These are phyloP conservation scores for Pisolithus thermaeus DNA, from an alignment of 1,284 basidiomycete species.

Conservation along the genomic window DNA sequence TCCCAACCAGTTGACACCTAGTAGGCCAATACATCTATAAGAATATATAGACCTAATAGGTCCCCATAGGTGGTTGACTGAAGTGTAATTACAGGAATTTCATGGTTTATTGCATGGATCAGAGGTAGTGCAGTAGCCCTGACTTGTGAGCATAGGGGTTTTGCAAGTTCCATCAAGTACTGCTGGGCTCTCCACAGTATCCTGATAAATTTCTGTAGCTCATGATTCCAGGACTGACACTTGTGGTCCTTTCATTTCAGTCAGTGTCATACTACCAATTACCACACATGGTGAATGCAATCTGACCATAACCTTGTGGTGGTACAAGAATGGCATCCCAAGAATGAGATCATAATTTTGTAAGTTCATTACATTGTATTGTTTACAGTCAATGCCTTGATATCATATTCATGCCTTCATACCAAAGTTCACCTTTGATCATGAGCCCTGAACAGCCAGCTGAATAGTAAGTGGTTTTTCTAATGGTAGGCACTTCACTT, in stretches of 20 bases:
- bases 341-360: neutral
- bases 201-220: slow-evolving; percentile 6
- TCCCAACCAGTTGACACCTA: no score
- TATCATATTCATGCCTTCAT: slow-evolving; percentile 21
- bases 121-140: slow-evolving; percentile 26
- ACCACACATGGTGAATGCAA: neutral
- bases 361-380: slow-evolving; percentile 14
- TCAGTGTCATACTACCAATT: neutral
- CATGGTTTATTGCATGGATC: no score
- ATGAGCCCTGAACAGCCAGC: no score
- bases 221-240: slow-evolving; percentile 16
- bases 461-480: no score
- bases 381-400: slow-evolving; percentile 19
- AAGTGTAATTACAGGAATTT: no score
- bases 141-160: slow-evolving; percentile 20
- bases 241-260: slow-evolving; percentile 17
- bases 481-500: no score
- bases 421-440: no score
- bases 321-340: neutral
- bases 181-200: neutral
- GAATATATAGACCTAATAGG: no score
- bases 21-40: no score
- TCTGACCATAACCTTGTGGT: neutral
- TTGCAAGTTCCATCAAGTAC: slow-evolving; percentile 18
- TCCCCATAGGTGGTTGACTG: no score